A percentile compares a stretch with the other conserved stretches of the same genome.
Conservation (phyloP, 1,139 yeast species). For the Pichia sp. region DNA sequence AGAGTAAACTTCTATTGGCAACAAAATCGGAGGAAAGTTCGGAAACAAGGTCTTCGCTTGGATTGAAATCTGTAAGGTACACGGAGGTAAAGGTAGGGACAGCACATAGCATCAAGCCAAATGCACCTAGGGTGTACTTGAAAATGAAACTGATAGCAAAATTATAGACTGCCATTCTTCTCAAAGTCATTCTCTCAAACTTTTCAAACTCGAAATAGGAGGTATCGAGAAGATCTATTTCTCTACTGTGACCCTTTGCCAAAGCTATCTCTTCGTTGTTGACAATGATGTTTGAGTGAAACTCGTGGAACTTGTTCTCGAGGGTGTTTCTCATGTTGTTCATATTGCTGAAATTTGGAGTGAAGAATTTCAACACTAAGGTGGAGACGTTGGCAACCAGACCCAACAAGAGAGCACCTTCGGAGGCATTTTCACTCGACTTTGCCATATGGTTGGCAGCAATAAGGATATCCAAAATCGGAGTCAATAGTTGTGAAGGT, state of each 20-base stretch:
- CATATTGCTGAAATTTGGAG: slow-evolving; percentile 86
- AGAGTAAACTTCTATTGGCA: slow-evolving; percentile 80
- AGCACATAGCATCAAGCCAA: slow-evolving; percentile 82
- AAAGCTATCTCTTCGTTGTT: slow-evolving; percentile 87
- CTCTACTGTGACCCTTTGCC: slow-evolving; percentile 76
- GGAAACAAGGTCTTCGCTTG: slow-evolving; percentile 31
- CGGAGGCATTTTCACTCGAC: slow-evolving; percentile 74
- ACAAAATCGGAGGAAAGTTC: slow-evolving; percentile 67
- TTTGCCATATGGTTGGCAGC: slow-evolving; percentile 78
- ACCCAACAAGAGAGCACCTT: slow-evolving; percentile 80
- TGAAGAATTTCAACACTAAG: slow-evolving; percentile 62
- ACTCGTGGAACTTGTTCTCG: slow-evolving; percentile 80
- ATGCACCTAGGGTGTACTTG: slow-evolving; percentile 94
- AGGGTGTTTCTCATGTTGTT: slow-evolving; percentile 75
- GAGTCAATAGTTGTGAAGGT: slow-evolving; percentile 85
- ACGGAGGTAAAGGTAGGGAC: slow-evolving; percentile 80
- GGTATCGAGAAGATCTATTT: slow-evolving; percentile 71
- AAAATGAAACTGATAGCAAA: slow-evolving; percentile 80
- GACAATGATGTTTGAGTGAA: slow-evolving; percentile 75
- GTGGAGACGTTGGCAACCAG: slow-evolving; percentile 80
- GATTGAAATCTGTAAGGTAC: slow-evolving; percentile 41
- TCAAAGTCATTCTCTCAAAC: slow-evolving; percentile 72
- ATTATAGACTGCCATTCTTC: slow-evolving; percentile 71
- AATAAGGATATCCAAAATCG: slow-evolving; percentile 72
- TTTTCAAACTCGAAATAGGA: slow-evolving; percentile 79